These are phyloP conservation scores for Garcia nutans DNA, from an alignment of 345 rosid genomes.

Conservation along the genomic window DNA sequence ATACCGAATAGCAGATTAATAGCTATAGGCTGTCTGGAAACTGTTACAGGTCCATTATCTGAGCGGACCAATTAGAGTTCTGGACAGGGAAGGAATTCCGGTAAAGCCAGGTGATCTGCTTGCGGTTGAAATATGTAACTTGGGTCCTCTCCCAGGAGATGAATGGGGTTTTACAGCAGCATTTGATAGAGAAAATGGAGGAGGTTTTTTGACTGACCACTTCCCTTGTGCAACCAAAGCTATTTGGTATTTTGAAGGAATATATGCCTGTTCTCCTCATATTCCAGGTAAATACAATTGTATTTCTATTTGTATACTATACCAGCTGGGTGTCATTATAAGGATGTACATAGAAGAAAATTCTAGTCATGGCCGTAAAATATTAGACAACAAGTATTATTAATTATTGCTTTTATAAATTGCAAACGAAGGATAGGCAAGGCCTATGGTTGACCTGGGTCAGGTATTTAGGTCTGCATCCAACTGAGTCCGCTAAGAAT, in stretches of 20 bases:
- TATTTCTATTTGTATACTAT: neutral
- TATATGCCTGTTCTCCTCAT: slow-evolving; percentile 83
- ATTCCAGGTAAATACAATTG: slow-evolving; percentile 52
- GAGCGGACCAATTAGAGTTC: slow-evolving; percentile 71
- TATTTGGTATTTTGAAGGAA: slow-evolving; percentile 94
- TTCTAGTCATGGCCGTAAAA: too few species aligned
- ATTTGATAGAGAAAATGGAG: slow-evolving; percentile 86
- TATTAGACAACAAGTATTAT: too few species aligned
- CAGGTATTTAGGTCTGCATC: too few species aligned
- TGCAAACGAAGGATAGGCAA: too few species aligned
- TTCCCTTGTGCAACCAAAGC: slow-evolving; percentile 89
- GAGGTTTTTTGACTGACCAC: slow-evolving; percentile 87
- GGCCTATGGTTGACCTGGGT: too few species aligned
- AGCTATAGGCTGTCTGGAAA: neutral
- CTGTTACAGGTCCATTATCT: slow-evolving; percentile 61
- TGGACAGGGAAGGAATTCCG: slow-evolving; percentile 60
- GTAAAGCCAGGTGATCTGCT: slow-evolving; percentile 85
- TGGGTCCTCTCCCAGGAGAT: slow-evolving; percentile 84
- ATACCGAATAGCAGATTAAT: too few species aligned
- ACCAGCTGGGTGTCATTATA: too few species aligned
- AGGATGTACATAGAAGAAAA: too few species aligned
- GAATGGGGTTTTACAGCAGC: slow-evolving; percentile 90
- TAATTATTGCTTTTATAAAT: too few species aligned
- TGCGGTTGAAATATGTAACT: slow-evolving; percentile 72
- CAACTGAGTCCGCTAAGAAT: too few species aligned